Evolutionary conservation across 2,329 filamentous ascomycete species (phyloP).

Genomic region (Hypomyces rosellus): DNA sequence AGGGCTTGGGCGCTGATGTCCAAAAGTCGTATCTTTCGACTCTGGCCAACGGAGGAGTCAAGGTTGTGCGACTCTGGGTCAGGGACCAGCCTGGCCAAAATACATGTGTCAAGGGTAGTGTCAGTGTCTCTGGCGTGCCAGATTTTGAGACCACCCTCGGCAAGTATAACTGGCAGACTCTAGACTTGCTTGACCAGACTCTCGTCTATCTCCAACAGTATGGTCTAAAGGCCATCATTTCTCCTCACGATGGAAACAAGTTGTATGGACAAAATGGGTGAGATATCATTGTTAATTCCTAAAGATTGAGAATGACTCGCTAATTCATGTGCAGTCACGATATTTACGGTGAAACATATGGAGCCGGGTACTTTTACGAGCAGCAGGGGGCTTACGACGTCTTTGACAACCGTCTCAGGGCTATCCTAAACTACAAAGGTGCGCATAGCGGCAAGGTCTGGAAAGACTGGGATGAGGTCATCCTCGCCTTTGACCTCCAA

Average conservation of each 20-base stretch:
- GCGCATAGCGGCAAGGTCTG: constrained; percentile 23
- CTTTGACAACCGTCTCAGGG: constrained; percentile 23
- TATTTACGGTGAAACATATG: constrained; percentile 14
- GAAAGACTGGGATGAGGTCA: constrained; percentile 26
- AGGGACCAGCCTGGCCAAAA: constrained; percentile 8
- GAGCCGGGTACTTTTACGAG: constrained; percentile 23
- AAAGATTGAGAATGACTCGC: background rate
- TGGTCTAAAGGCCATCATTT: constrained; percentile 15
- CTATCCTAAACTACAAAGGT: constrained; percentile 27
- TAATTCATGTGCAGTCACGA: constrained; percentile 5
- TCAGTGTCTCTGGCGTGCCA: constrained; percentile 6
- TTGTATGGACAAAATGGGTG: constrained; percentile 12
- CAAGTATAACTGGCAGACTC: constrained; percentile 14
- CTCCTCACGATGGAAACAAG: constrained; percentile 14
- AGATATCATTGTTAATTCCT: background rate
- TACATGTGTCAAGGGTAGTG: constrained; percentile 15
- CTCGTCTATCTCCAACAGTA: constrained; percentile 5
- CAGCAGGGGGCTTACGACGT: constrained; percentile 22
- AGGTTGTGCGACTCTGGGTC: constrained; percentile 16
- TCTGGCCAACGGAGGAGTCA: constrained; percentile 12
- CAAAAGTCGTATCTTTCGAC: constrained; percentile 14
- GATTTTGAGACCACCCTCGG: constrained; percentile 14
- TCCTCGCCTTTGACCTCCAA: constrained; percentile 28
- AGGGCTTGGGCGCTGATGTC: constrained; percentile 13
- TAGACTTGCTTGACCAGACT: constrained; percentile 12